These are phyloP conservation scores for Mycena venus DNA, from an alignment of 768 basidiomycete species.

Conservation along the genomic window DNA sequence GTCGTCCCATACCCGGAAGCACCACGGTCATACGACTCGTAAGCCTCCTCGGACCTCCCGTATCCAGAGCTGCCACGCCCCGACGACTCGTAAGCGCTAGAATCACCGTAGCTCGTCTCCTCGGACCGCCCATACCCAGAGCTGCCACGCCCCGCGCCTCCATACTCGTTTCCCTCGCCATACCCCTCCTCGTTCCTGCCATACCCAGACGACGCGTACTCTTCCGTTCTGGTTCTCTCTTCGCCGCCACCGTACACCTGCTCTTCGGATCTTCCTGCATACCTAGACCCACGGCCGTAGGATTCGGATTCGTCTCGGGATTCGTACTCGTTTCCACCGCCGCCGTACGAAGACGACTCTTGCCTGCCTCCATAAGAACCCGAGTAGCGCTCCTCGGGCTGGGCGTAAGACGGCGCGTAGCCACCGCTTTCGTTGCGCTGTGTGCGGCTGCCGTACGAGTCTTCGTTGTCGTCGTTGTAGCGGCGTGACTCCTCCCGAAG, in stretches of 20 bases:
- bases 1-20: conserved; percentile 9
- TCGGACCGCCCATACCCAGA: conserved; percentile 29
- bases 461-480: conserved; percentile 22
- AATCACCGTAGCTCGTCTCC: conserved; percentile 1
- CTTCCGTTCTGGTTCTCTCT: neutral
- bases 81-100: conserved; percentile 27
- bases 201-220: conserved; percentile 12
- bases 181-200: conserved; percentile 22
- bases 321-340: conserved; percentile 20
- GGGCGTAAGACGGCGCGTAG: conserved; percentile 14
- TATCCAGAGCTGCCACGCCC: conserved; percentile 28
- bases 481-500: neutral
- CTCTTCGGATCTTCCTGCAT: conserved; percentile 12
- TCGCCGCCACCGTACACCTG: conserved; percentile 1
- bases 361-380: conserved; percentile 3
- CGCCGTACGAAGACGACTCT: conserved; percentile 1
- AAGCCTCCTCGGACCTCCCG: conserved; percentile 28
- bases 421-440: conserved; percentile 4
- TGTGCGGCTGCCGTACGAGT: conserved; percentile 12
- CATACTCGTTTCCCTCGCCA: conserved; percentile 34
- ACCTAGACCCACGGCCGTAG: neutral
- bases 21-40: conserved; percentile 4
- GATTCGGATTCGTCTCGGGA: conserved; percentile 3
- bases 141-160: conserved; percentile 11
- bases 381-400: conserved; percentile 7